Base-by-base conservation (phyloP, 2,329 filamentous ascomycete genomes). In the Cladosporium colombiae region DNA sequence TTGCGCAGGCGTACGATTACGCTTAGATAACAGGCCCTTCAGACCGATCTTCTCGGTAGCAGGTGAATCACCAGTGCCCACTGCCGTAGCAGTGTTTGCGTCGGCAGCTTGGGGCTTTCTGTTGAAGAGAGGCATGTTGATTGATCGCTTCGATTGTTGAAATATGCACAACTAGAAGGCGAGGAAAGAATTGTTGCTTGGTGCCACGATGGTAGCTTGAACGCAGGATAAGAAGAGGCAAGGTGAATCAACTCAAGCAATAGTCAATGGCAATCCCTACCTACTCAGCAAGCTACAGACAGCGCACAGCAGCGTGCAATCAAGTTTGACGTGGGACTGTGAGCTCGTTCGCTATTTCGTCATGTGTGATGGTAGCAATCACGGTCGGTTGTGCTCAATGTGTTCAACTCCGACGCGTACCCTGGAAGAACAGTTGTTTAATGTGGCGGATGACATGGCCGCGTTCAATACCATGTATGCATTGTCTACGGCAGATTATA, bases 111-210 rank as follows among this genome's bases (percentile, higher is more conserved):
- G 71, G 6, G 72, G 65, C 65, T 75, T 76, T 62, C 75, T 75
- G 67, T 74, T 78, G 73, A 80, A 79, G 71, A 79, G 72, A 44
- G 74, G 73, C 78, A 80, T 80, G 21, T 33, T 33, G 27, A 3
- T 5, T 0, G 8, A 11, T 33, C 27, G 7, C n/a, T 53, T 3
- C 18, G 21, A 25, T n/a, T n/a, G 27, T 13, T 4, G 16, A 8
- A 8, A 7, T 29, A 18, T 23, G 40, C 1, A 46, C 8, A 10
- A 46, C 11, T 21, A 1, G 40, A 1, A 21, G n/a, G n/a, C 5
- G n/a, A 21, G 5, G n/a, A 23, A 21, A 10, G 8, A 46, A 21
- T 3, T 46, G 40, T 11, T 46, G 3, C 40, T 21, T 21, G n/a
- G 23, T 46, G n/a, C 40, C n/a, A 21, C n/a, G n/a, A 46, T 8